phyloP scores from a whole-genome alignment of 768 basidiomycete species.

The Xanthoconium purpureum region DNA sequence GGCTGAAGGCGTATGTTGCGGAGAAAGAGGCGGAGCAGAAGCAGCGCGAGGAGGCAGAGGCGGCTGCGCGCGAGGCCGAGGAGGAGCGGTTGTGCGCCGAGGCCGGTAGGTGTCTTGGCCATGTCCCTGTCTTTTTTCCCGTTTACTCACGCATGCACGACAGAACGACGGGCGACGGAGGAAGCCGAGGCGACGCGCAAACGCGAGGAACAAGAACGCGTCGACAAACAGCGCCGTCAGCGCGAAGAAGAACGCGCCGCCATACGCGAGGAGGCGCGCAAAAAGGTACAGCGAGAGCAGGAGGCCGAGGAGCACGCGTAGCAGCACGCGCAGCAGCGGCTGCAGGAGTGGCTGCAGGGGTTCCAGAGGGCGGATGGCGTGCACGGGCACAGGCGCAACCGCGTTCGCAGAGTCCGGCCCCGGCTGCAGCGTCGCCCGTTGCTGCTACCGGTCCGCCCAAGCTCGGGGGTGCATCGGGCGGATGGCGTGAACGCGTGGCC shows the following conservation, averaged over 20 bases:
- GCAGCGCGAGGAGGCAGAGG: conserved; percentile 25
- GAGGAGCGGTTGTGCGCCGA: conserved; percentile 45
- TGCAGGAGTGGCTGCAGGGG: no score
- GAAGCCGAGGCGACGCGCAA: conserved; percentile 55
- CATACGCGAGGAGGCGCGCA: conserved; percentile 51
- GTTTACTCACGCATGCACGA: no score
- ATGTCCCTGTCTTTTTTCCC: background rate
- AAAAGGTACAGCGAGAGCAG: conserved; percentile 64
- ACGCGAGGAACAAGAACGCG: conserved; percentile 61
- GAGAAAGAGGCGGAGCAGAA: conserved; percentile 48
- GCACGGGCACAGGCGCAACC: conserved; percentile 23
- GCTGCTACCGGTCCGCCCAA: conserved; percentile 32
- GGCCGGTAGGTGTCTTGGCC: conserved; percentile 46
- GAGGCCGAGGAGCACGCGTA: conserved; percentile 54
- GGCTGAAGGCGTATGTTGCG: conserved; percentile 57
- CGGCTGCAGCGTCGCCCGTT: conserved; percentile 15
- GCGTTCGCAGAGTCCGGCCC: conserved; percentile 54
- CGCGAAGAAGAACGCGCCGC: conserved; percentile 53
- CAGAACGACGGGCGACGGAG: conserved; percentile 57
- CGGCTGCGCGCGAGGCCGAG: conserved; percentile 25
- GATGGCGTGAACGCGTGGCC: conserved; percentile 52
- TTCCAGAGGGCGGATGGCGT: conserved; percentile 17
- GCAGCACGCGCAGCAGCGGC: conserved; percentile 35
- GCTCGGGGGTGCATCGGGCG: conserved; percentile 33
- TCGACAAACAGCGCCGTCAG: conserved; percentile 46